Percentiles rank a stretch among this genome's conserved stretches.
phyloP scores from a whole-genome alignment of 257 asterid genomes.

The Schizonepeta tenuifolia region DNA sequence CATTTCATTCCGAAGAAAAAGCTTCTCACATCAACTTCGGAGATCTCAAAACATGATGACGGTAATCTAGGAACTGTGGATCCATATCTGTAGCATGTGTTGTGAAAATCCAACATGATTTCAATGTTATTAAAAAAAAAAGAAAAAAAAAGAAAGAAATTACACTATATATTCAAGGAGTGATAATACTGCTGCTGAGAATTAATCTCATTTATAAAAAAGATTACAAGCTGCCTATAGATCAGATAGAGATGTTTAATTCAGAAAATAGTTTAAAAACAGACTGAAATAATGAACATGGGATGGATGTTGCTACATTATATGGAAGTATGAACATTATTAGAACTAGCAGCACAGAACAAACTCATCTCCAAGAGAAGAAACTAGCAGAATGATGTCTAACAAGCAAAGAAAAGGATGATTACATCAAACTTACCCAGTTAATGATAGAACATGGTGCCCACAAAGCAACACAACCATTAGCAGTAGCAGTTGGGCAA shows the following conservation, averaged over 20 bases:
- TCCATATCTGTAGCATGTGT: conserved; percentile 55
- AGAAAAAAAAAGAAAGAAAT: no score
- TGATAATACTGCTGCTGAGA: neutral
- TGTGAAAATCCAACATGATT: conserved; percentile 27
- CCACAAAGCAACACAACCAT: conserved; percentile 55
- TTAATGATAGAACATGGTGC: conserved; percentile 59
- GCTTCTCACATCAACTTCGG: conserved; percentile 67
- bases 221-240: conserved; percentile 1
- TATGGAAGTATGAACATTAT: neutral
- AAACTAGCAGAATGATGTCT: conserved; percentile 20
- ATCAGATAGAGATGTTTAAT: conserved; percentile 23
- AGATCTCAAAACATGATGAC: conserved; percentile 76
- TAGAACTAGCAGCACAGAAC: conserved; percentile 1
- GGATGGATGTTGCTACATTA: conserved; percentile 8
- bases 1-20: conserved; percentile 53
- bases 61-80: conserved; percentile 61
- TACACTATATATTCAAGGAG: neutral
- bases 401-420: conserved; percentile 9
- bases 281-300: conserved; percentile 15
- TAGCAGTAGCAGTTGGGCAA: conserved; percentile 71
- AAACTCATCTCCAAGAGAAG: conserved; percentile 11
- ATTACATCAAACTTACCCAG: conserved; percentile 55
- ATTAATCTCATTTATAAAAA: neutral
- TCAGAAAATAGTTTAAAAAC: conserved; percentile 5
- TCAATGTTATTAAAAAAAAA: conserved; percentile 20